A percentile compares a stretch with the other conserved stretches of the same genome.
phyloP scores from a whole-genome alignment of 2,329 filamentous ascomycete species.

The Diplodia scrobiculata region DNA sequence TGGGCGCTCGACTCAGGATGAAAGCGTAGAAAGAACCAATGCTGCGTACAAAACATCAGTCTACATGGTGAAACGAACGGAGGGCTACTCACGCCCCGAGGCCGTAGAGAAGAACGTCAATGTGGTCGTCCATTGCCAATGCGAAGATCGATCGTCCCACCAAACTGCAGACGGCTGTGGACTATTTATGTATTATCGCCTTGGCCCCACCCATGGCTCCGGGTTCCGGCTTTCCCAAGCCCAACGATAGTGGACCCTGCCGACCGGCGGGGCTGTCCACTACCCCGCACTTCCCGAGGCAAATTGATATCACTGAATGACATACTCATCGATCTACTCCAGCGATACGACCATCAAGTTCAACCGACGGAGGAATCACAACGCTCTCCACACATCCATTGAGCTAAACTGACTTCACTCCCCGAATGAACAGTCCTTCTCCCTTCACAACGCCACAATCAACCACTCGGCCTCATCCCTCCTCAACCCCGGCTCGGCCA shows the following conservation, averaged over 20 bases:
- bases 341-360: too few species aligned
- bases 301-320: too few species aligned
- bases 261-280: too few species aligned
- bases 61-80: background rate
- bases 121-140: background rate
- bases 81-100: background rate
- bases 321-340: too few species aligned
- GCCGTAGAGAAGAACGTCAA: background rate
- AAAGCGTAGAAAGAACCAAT: background rate
- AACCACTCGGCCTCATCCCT: constrained; percentile 10
- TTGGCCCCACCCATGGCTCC: background rate
- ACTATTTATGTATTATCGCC: background rate
- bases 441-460: background rate
- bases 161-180: background rate
- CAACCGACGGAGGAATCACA: too few species aligned
- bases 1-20: background rate
- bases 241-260: too few species aligned
- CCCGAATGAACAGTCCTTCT: too few species aligned
- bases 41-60: background rate
- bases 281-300: too few species aligned
- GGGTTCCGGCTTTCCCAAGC: background rate
- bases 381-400: too few species aligned
- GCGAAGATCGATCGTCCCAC: background rate
- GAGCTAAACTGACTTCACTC: too few species aligned
- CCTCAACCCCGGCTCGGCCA: background rate